Conservation (phyloP, 2,329 filamentous ascomycete genomes). For the Cercospora zeina region DNA sequence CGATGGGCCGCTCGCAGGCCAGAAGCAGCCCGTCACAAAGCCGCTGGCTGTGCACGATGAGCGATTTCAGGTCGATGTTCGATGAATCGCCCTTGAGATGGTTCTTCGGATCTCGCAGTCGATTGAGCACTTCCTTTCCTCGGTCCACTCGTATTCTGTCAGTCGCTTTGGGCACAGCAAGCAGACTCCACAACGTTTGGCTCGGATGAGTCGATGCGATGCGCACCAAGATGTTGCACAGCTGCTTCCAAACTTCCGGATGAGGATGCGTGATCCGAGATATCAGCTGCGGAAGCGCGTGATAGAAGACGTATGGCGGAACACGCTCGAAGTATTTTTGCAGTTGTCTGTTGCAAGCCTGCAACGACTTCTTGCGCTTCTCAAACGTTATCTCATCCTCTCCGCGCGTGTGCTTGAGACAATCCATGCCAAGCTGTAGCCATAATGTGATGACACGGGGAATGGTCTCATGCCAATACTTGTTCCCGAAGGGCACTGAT, state of each 20-base stretch:
- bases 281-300: constrained; percentile 85
- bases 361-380: constrained; percentile 65
- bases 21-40: constrained; percentile 78
- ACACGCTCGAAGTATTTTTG: constrained; percentile 74
- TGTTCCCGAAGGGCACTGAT: constrained; percentile 83
- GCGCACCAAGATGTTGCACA: constrained; percentile 78
- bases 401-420: constrained; percentile 46
- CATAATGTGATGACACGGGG: constrained; percentile 90
- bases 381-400: constrained; percentile 51
- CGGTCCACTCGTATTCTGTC: constrained; percentile 66
- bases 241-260: constrained; percentile 69
- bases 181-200: constrained; percentile 86
- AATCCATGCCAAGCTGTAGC: constrained; percentile 81
- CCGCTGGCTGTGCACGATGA: constrained; percentile 77
- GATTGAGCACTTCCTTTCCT: constrained; percentile 46
- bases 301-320: constrained; percentile 77
- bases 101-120: constrained; percentile 53
- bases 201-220: constrained; percentile 86
- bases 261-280: constrained; percentile 93
- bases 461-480: constrained; percentile 93
- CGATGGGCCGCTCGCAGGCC: constrained; percentile 76
- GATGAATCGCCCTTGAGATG: constrained; percentile 58
- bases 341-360: constrained; percentile 70
- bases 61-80: constrained; percentile 62
- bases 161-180: constrained; percentile 81